Evolutionary conservation across 1,139 yeast species (phyloP).

Genomic region (Kodamaea derodonti): DNA sequence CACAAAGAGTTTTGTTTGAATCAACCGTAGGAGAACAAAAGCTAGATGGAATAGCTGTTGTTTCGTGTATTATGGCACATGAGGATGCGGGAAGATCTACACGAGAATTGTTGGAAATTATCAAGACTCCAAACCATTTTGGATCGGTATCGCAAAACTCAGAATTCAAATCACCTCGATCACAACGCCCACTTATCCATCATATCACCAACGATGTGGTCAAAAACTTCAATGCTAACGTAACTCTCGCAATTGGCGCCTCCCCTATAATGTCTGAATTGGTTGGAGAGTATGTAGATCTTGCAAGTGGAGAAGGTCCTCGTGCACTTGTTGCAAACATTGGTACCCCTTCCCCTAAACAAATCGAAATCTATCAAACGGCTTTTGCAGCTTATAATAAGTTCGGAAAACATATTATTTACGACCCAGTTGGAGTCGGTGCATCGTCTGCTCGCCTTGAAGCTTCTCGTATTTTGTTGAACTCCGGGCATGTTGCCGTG

Average conservation of each 20-base stretch:
- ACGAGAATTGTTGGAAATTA: constrained; percentile 18
- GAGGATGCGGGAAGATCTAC: constrained; percentile 57
- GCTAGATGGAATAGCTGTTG: constrained; percentile 81
- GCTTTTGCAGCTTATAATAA: constrained; percentile 62
- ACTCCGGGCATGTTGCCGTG: constrained; percentile 60
- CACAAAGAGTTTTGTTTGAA: constrained; percentile 51
- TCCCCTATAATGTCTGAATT: constrained; percentile 93
- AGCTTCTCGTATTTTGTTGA: constrained; percentile 47
- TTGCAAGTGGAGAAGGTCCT: constrained; percentile 51
- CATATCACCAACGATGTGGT: constrained; percentile 91
- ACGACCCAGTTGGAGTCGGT: constrained; percentile 93
- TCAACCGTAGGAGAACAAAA: constrained; percentile 34
- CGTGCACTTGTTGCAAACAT: constrained; percentile 66
- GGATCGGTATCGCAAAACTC: constrained; percentile 11
- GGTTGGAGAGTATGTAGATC: constrained; percentile 61
- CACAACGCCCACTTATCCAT: constrained; percentile 63
- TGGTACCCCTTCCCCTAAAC: constrained; percentile 60
- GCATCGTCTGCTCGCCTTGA: constrained; percentile 61
- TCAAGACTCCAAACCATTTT: constrained; percentile 5
- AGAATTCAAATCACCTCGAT: constrained; percentile 1
- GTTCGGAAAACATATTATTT: constrained; percentile 58
- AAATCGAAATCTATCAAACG: constrained; percentile 39
- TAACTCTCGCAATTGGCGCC: constrained; percentile 80
- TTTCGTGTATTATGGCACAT: constrained; percentile 79
- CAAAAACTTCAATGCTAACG: constrained; percentile 83